A percentile compares a stretch with the other conserved stretches of the same genome.
Conservation (phyloP, 2,329 filamentous ascomycete genomes). For the Didymellaceae sp. region DNA sequence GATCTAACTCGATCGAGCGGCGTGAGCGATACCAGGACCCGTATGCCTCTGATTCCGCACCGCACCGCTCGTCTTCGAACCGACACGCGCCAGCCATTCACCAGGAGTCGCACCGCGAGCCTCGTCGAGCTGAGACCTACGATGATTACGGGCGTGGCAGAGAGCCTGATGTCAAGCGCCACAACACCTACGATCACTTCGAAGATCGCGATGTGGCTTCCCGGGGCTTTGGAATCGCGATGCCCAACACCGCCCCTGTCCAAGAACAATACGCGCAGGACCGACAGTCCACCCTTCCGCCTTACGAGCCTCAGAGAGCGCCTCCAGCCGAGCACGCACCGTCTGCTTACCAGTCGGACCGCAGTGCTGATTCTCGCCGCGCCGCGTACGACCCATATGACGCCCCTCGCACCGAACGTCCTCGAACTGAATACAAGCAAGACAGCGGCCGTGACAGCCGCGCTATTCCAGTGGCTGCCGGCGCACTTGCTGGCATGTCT, state of each 20-base stretch:
- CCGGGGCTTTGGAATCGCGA: slow-evolving; percentile 57
- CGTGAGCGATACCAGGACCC: slow-evolving; percentile 45
- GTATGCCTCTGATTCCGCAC: slow-evolving; percentile 46
- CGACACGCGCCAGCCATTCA: slow-evolving; percentile 54
- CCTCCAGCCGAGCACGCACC: slow-evolving; percentile 27
- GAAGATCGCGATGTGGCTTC: slow-evolving; percentile 54
- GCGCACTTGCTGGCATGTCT: slow-evolving; percentile 34
- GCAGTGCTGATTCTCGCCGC: slow-evolving; percentile 39
- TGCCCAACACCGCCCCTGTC: slow-evolving; percentile 20
- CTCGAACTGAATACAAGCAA: slow-evolving; percentile 33
- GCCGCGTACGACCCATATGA: slow-evolving; percentile 37
- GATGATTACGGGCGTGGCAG: slow-evolving; percentile 54
- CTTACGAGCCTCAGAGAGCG: slow-evolving; percentile 19
- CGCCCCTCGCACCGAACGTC: slow-evolving; percentile 30
- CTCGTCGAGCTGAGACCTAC: slow-evolving; percentile 49
- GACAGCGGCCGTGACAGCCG: slow-evolving; percentile 32
- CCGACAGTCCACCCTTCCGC: slow-evolving; percentile 40
- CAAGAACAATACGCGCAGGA: slow-evolving; percentile 50
- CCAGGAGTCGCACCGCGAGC: slow-evolving; percentile 53
- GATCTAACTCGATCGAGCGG: slow-evolving; percentile 43
- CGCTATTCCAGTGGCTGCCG: slow-evolving; percentile 35
- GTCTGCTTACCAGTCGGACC: slow-evolving; percentile 12
- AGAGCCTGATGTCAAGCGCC: slow-evolving; percentile 48
- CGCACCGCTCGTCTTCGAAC: slow-evolving; percentile 49
- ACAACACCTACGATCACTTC: slow-evolving; percentile 40